A percentile compares a stretch with the other conserved stretches of the same genome.
phyloP scores from a whole-genome alignment of 1,284 basidiomycete genomes.

The Singerocomus rubriflavus region DNA sequence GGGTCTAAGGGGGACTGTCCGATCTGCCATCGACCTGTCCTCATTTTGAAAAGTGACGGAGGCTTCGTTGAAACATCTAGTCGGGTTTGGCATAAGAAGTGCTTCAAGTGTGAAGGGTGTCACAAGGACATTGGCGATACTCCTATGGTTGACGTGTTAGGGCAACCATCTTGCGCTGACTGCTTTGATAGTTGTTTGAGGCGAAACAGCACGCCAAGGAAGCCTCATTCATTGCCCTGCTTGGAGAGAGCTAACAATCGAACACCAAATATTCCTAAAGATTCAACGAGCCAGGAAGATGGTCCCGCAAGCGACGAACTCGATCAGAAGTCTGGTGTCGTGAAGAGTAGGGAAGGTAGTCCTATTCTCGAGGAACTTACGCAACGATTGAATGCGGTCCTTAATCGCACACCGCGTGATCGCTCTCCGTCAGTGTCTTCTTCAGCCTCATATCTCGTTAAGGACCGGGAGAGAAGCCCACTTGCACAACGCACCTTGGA shows the following conservation, averaged over 20 bases:
- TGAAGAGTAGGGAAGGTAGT: constrained; percentile 56
- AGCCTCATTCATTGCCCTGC: constrained; percentile 30
- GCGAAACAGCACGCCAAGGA: constrained; percentile 47
- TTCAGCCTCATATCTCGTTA: constrained; percentile 6
- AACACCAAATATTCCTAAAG: constrained; percentile 40
- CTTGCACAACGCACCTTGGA: constrained; percentile 27
- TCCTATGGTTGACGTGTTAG: constrained; percentile 79
- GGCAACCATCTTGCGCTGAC: constrained; percentile 68
- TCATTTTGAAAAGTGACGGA: constrained; percentile 71
- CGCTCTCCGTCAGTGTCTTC: constrained; percentile 14
- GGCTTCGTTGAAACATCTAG: constrained; percentile 68
- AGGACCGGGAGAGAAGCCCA: constrained; percentile 29
- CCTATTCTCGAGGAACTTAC: constrained; percentile 59
- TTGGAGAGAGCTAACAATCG: constrained; percentile 28
- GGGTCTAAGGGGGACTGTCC: constrained; percentile 73
- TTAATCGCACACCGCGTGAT: constrained; percentile 36
- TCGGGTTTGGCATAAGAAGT: constrained; percentile 73
- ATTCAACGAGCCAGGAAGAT: constrained; percentile 42
- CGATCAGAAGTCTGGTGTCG: constrained; percentile 53
- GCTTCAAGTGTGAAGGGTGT: constrained; percentile 72
- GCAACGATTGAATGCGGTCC: constrained; percentile 47
- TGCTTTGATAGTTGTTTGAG: constrained; percentile 74
- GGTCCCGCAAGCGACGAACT: constrained; percentile 57
- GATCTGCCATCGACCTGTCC: constrained; percentile 61
- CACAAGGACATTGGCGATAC: constrained; percentile 65